Base-by-base conservation (phyloP, 2,329 filamentous ascomycete genomes). In the Phialocephala sp. region DNA sequence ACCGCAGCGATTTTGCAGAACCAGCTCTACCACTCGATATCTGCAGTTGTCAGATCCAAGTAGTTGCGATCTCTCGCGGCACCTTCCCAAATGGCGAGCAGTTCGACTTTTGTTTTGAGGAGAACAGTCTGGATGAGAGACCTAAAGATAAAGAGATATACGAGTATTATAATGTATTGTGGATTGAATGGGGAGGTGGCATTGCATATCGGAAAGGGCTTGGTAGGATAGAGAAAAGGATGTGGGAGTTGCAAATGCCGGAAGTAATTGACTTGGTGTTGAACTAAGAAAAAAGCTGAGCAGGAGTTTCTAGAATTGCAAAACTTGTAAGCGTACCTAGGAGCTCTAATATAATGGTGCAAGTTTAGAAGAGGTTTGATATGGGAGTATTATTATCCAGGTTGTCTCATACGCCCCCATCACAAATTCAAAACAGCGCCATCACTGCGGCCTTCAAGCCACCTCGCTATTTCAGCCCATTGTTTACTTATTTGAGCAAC, bases 111-210 rank as follows among this genome's bases (percentile, higher is more conserved):
- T 18, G 11, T 41, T 11, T 12, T 12, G 9, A 18, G 37, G 37
- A 41, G 15, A 41, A 32, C 27, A 6, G 6, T 32, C 27, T 41
- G 37, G 15, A 18, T 2, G 37, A 41, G 37, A 11, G 37, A 11
- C 37, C 37, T 11, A 41, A 41, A 18, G 37, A 41, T 11, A 3
- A 12, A 3, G 3, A 41, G 9, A 41, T 37, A 8, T 66, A 66
- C 22, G 63, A 68, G 50, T 68, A 64, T 37, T 66, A 65, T 35
- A 68, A 68, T 55, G 59, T 62, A 12, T 56, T 69, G 20, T 68
- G 61, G 66, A 36, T 69, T 64, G 63, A 66, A 37, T 64, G 60
- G 60, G 37, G 35, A 22, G 59, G 66, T 14, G 63, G 66, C 14
- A 47, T 68, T 24, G 66, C 61, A 1, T 69, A 68, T 64, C 58